These are phyloP conservation scores for Pelargonium myrrhifolium DNA, from an alignment of 441 rosid species.

Conservation along the genomic window DNA sequence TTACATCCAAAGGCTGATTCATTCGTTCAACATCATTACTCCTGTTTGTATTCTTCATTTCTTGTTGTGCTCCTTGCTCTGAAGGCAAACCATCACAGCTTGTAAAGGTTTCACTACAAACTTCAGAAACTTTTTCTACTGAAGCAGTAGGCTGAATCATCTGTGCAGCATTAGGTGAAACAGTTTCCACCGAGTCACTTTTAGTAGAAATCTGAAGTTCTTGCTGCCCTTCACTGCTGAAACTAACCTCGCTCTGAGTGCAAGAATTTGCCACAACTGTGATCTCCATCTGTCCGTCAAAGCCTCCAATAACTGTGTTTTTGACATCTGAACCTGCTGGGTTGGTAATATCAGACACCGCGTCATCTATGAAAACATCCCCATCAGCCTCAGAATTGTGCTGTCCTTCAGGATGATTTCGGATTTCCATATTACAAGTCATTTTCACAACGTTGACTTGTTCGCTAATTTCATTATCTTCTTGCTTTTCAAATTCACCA, in stretches of 20 bases:
- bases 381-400: constrained; percentile 6
- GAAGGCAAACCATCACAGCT: constrained; percentile 20
- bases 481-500: constrained; percentile 18
- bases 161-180: neutral
- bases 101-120: neutral
- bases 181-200: neutral
- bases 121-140: neutral
- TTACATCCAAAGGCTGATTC: constrained; percentile 22
- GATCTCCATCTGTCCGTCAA: constrained; percentile 19
- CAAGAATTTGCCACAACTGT: constrained; percentile 23
- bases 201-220: neutral
- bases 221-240: neutral
- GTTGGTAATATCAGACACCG: constrained; percentile 11
- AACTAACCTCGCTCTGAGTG: constrained; percentile 17
- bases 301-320: constrained; percentile 10
- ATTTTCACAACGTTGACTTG: constrained; percentile 9
- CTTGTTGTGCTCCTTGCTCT: constrained; percentile 26
- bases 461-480: constrained; percentile 17
- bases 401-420: constrained; percentile 21
- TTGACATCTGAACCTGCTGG: constrained; percentile 16
- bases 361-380: constrained; percentile 12
- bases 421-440: constrained; percentile 14
- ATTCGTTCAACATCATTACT: constrained; percentile 16
- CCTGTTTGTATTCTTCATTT: constrained; percentile 20
- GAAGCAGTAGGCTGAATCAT: constrained; percentile 2